Percentiles rank a stretch among this genome's conserved stretches.
Evolutionary conservation across 148 eudicot species (phyloP).

Genomic region (Fagopyrum tataricum): DNA sequence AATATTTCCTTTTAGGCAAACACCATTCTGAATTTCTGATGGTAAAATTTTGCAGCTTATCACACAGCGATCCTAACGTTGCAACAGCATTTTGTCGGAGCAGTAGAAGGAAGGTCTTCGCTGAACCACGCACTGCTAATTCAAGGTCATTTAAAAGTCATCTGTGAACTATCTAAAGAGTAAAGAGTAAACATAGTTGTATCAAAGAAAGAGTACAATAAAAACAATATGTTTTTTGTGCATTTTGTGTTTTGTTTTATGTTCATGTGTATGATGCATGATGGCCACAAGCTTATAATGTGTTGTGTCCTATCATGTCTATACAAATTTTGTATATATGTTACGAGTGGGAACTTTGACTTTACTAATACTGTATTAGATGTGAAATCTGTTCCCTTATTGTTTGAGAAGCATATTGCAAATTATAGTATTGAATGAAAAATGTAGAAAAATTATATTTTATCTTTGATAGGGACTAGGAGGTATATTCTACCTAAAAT

Average conservation of each 20-base stretch:
- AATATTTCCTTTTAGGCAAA: slow-evolving; percentile 11
- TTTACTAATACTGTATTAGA: not conserved
- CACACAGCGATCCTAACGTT: slow-evolving; percentile 83
- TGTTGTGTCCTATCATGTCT: not conserved
- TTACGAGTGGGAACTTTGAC: not conserved
- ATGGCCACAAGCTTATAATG: not conserved
- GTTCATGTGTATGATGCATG: not conserved
- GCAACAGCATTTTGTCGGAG: slow-evolving; percentile 83
- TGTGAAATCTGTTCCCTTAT: not conserved
- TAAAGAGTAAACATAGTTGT: not conserved
- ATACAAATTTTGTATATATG: not conserved
- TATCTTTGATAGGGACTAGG: not conserved
- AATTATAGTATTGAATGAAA: not conserved
- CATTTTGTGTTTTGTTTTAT: not conserved
- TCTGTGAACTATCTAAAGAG: not conserved
- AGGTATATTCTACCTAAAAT: not conserved
- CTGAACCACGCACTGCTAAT: slow-evolving; percentile 91
- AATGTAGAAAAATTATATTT: not conserved
- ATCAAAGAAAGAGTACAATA: not conserved
- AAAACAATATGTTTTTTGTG: not conserved
- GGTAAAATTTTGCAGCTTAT: slow-evolving; percentile 47
- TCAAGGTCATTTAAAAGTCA: slow-evolving; percentile 50
- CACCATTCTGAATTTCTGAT: slow-evolving; percentile 19
- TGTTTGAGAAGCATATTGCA: slow-evolving; percentile 1
- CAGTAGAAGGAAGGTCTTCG: slow-evolving; percentile 86